Conservation (phyloP, 2,329 filamentous ascomycete genomes). For the Monosporascus sp. region DNA sequence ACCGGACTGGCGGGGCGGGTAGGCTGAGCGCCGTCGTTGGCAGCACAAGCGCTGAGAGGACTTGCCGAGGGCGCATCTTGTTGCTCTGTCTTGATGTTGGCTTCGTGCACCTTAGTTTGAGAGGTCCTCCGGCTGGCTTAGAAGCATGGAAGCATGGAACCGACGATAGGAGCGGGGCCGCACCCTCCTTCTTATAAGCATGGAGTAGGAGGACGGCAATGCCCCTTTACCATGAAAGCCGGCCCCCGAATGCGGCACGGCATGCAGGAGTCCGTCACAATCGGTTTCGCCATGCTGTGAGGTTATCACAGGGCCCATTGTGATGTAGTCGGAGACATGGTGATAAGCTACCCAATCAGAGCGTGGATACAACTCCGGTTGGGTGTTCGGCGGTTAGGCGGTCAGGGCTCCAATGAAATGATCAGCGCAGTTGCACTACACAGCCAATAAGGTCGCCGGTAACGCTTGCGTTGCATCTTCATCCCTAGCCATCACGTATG, state of each 20-base stretch:
- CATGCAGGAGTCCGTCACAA: neutral
- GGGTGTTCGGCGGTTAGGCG: neutral
- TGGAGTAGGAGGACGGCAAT: neutral
- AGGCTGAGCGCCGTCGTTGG: constrained; percentile 4
- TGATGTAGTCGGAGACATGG: neutral
- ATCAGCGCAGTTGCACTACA: neutral
- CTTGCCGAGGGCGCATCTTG: constrained; percentile 10
- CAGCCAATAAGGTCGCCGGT: neutral
- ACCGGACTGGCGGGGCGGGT: constrained; percentile 4
- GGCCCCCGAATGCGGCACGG: neutral
- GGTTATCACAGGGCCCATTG: neutral
- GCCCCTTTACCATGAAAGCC: neutral
- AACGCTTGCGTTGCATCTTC: neutral
- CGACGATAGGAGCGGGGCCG: neutral
- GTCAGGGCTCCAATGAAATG: neutral
- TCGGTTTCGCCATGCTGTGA: neutral
- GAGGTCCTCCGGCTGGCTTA: neutral
- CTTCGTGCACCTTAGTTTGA: neutral
- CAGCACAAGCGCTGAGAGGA: constrained; percentile 9
- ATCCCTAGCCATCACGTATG: neutral
- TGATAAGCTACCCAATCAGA: neutral
- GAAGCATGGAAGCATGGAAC: neutral
- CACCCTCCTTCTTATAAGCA: neutral
- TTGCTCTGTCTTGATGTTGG: neutral
- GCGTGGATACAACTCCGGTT: neutral